Evolutionary conservation across 108 stramenopile genomes (phyloP).

Genomic region (Aurantiochytrium sp.): DNA sequence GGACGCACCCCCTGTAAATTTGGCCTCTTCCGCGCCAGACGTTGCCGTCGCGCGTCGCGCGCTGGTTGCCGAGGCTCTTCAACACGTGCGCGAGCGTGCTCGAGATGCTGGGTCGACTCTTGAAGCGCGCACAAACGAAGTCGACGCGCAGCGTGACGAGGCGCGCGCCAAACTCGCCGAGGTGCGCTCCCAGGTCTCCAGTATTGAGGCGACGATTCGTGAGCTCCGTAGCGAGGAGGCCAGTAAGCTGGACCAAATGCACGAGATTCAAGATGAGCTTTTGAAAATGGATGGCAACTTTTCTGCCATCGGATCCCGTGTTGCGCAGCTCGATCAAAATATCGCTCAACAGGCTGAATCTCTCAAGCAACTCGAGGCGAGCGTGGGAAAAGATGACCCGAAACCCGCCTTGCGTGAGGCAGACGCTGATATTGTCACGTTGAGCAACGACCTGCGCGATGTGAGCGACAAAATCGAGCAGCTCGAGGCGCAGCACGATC

Average conservation of each 20-base stretch:
- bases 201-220: not conserved
- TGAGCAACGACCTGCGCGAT: slow-evolving; percentile 37
- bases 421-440: not conserved
- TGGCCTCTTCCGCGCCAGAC: not conserved
- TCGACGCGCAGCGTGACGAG: not conserved
- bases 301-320: slow-evolving; percentile 15
- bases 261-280: not conserved
- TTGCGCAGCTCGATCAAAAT: slow-evolving; percentile 44
- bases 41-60: not conserved
- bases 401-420: not conserved
- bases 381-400: slow-evolving; percentile 31
- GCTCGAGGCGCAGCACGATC: slow-evolving; percentile 33
- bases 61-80: not conserved
- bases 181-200: not conserved
- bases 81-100: not conserved
- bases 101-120: not conserved
- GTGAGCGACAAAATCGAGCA: slow-evolving; percentile 20
- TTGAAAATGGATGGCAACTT: not conserved
- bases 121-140: not conserved
- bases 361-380: slow-evolving; percentile 58
- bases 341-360: slow-evolving; percentile 61
- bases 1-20: not conserved
- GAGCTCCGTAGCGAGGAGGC: not conserved
- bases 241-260: not conserved
- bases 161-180: not conserved